Evolutionary conservation across 2,329 filamentous ascomycete species (phyloP).

Genomic region (Teratosphaeria viscida): DNA sequence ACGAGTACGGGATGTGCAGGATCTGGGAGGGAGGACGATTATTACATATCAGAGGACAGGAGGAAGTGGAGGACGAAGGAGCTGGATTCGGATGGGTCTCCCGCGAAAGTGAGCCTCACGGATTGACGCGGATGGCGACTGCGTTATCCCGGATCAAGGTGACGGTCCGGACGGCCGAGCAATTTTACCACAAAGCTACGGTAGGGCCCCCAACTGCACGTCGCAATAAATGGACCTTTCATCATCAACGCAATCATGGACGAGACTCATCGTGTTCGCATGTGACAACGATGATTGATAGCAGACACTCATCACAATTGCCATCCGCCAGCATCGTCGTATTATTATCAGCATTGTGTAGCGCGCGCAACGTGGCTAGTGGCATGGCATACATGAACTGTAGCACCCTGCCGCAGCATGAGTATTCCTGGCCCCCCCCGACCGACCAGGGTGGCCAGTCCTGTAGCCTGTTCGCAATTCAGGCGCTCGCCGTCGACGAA

Average conservation of each 20-base stretch:
- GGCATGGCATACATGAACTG: not conserved
- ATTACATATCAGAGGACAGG: too few species aligned
- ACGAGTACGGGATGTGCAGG: too few species aligned
- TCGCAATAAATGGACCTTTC: not conserved
- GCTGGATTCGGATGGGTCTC: too few species aligned
- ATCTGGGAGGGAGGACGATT: too few species aligned
- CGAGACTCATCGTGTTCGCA: too few species aligned
- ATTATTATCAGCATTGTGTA: too few species aligned
- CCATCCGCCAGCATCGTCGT: not conserved
- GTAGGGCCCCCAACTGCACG: too few species aligned
- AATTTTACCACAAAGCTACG: not conserved
- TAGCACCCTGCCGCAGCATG: not conserved
- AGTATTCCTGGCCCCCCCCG: too few species aligned
- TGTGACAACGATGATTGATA: not conserved
- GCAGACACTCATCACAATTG: not conserved
- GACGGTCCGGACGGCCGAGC: not conserved
- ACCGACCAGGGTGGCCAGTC: not conserved
- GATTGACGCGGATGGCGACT: not conserved
- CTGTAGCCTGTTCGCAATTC: not conserved
- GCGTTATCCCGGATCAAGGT: not conserved
- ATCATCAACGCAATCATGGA: not conserved
- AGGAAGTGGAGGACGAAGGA: too few species aligned
- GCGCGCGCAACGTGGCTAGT: not conserved
- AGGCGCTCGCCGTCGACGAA: too few species aligned
- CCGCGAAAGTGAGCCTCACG: not conserved